Conservation (phyloP, 2,329 filamentous ascomycete species). For the Raffaelea ambrosiae region DNA sequence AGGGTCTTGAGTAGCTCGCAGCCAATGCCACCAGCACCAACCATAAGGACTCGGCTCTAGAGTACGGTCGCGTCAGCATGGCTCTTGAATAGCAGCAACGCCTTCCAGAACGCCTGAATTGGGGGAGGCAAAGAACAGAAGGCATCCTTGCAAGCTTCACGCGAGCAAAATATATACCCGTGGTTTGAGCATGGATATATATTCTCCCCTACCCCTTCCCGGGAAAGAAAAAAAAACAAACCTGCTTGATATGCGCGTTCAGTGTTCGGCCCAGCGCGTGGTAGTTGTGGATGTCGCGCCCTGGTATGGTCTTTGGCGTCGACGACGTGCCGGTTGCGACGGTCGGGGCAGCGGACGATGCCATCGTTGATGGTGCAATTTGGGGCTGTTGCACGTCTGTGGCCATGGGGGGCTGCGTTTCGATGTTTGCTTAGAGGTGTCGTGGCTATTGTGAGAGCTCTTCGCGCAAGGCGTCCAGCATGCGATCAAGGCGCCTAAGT, state of each 20-base stretch:
- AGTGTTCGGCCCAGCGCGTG: slow-evolving; percentile 60
- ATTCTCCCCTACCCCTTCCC: too few relatives aligned
- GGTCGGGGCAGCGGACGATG: not conserved
- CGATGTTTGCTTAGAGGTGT: too few relatives aligned
- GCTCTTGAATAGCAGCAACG: not conserved
- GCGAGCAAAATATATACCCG: too few relatives aligned
- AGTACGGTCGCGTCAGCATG: slow-evolving; percentile 21
- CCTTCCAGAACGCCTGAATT: too few relatives aligned
- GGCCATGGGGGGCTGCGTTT: too few relatives aligned
- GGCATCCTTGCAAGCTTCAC: not conserved
- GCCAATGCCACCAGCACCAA: slow-evolving; percentile 93
- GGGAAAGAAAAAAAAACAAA: slow-evolving; percentile 28
- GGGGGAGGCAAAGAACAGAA: not conserved
- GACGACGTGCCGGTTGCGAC: not conserved
- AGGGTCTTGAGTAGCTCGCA: slow-evolving; percentile 97
- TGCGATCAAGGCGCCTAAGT: too few relatives aligned
- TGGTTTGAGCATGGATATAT: too few relatives aligned
- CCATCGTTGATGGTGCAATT: too few relatives aligned
- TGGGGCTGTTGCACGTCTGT: too few relatives aligned
- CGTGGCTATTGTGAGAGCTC: too few relatives aligned
- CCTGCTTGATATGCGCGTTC: slow-evolving; percentile 60
- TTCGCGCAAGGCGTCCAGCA: too few relatives aligned
- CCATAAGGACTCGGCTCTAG: slow-evolving; percentile 82
- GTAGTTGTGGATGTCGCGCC: slow-evolving; percentile 47
- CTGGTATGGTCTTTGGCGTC: slow-evolving; percentile 11